Percentiles rank a stretch among this genome's conserved stretches.
phyloP scores from a whole-genome alignment of 768 basidiomycete genomes.

The Rhodotorula graminis region DNA sequence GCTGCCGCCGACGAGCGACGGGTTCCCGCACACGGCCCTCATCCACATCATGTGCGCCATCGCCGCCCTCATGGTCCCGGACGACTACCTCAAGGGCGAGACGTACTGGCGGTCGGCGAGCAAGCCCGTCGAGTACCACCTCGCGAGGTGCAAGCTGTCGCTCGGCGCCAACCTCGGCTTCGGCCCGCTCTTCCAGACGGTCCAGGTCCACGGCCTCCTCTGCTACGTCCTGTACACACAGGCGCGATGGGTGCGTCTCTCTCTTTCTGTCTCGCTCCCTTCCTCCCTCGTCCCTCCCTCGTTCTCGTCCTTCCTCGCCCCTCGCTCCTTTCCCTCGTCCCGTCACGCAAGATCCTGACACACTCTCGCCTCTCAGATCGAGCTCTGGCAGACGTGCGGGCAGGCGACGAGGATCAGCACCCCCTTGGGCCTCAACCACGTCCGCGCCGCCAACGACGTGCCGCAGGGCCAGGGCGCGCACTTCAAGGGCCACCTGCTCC shows the following conservation, averaged over 20 bases:
- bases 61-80: slow-evolving; percentile 22
- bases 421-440: slow-evolving; percentile 40
- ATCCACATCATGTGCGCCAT: slow-evolving; percentile 39
- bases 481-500: slow-evolving; percentile 22
- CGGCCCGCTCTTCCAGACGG: slow-evolving; percentile 33
- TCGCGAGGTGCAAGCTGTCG: not conserved
- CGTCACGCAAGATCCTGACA: too few relatives aligned
- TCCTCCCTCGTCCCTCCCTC: not conserved
- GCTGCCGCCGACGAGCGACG: slow-evolving; percentile 22
- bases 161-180: slow-evolving; percentile 26
- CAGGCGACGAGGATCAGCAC: slow-evolving; percentile 34
- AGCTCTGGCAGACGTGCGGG: slow-evolving; percentile 37
- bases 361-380: slow-evolving; percentile 5
- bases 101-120: slow-evolving; percentile 25
- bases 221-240: slow-evolving; percentile 27
- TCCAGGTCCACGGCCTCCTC: slow-evolving; percentile 32
- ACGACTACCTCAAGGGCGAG: slow-evolving; percentile 15
- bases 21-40: slow-evolving; percentile 32
- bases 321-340: too few relatives aligned
- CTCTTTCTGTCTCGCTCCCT: too few relatives aligned
- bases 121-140: not conserved
- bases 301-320: not conserved
- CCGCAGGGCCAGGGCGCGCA: too few relatives aligned
- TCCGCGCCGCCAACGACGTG: slow-evolving; percentile 11
- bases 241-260: not conserved